Conservation (phyloP, 495 filamentous ascomycete species). For the Opeltia flavorubescens region DNA sequence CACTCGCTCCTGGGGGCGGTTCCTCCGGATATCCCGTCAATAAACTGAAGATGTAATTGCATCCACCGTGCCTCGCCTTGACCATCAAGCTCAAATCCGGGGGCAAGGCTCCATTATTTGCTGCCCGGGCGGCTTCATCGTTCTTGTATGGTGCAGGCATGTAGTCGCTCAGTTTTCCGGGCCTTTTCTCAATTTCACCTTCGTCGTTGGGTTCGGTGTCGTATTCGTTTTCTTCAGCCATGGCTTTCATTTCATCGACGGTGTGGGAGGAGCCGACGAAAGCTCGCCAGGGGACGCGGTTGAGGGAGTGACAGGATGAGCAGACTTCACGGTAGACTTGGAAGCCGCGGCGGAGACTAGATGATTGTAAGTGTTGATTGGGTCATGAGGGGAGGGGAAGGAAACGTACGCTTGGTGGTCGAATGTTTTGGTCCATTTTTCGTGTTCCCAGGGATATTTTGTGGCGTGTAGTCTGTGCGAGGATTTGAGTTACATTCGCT, state of each 20-base stretch:
- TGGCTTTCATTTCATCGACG: constrained; percentile 89
- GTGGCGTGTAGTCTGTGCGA: constrained; percentile 68
- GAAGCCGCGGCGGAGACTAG: constrained; percentile 94
- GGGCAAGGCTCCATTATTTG: constrained; percentile 94
- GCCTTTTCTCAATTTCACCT: constrained; percentile 94
- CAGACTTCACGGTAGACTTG: constrained; percentile 99
- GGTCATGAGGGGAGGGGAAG: not conserved
- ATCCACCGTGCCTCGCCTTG: constrained; percentile 95
- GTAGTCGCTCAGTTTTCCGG: constrained; percentile 96
- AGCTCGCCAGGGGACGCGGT: constrained; percentile 81
- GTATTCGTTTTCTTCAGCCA: constrained; percentile 98
- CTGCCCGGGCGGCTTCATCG: constrained; percentile 93
- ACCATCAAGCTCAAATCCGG: constrained; percentile 96
- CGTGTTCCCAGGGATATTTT: constrained; percentile 91
- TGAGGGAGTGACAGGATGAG: constrained; percentile 91
- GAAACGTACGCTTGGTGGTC: constrained; percentile 81
- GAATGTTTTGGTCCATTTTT: constrained; percentile 81
- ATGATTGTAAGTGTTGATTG: constrained; percentile 16
- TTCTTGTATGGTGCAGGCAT: constrained; percentile 93
- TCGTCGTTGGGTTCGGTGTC: constrained; percentile 96
- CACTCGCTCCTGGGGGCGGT: constrained; percentile 68
- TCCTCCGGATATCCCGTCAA: constrained; percentile 99
- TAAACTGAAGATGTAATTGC: constrained; percentile 94
- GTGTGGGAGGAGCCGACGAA: constrained; percentile 88
- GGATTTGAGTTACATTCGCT: not conserved